Evolutionary conservation across 352 stramenopile species (phyloP).

Genomic region (Thalassiosira mediterranea): DNA sequence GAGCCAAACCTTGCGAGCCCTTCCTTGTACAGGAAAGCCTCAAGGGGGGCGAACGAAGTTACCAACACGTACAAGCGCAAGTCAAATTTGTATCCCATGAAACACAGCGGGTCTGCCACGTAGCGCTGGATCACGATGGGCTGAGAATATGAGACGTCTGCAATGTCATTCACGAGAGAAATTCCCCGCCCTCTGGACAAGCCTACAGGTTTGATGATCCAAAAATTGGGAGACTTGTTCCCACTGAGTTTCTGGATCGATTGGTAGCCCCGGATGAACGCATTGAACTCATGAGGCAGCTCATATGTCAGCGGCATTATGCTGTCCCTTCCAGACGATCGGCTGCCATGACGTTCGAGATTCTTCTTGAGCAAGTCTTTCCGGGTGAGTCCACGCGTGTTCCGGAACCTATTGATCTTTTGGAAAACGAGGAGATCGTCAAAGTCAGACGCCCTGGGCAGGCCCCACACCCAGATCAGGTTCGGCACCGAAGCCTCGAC

Average conservation of each 20-base stretch:
- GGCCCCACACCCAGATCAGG: conserved; percentile 50
- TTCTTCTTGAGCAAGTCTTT: conserved; percentile 90
- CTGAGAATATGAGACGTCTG: conserved; percentile 88
- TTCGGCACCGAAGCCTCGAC: conserved; percentile 30
- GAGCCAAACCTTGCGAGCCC: conserved; percentile 91
- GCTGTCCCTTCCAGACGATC: conserved; percentile 52
- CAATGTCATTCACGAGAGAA: conserved; percentile 88
- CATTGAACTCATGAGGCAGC: conserved; percentile 87
- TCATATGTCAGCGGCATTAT: conserved; percentile 92
- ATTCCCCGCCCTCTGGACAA: conserved; percentile 92
- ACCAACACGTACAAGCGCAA: conserved; percentile 93
- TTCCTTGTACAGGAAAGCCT: conserved; percentile 93
- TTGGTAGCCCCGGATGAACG: conserved; percentile 50
- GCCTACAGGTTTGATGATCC: conserved; percentile 94
- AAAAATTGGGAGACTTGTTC: conserved; percentile 85
- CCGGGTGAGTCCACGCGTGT: conserved; percentile 86
- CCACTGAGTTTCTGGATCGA: conserved; percentile 22
- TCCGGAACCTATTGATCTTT: conserved; percentile 93
- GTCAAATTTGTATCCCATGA: conserved; percentile 92
- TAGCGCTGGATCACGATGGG: conserved; percentile 89
- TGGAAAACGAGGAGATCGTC: conserved; percentile 89
- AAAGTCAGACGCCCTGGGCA: conserved; percentile 48
- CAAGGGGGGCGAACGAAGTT: conserved; percentile 91
- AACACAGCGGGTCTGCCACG: conserved; percentile 87
- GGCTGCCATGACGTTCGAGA: conserved; percentile 76